These are phyloP conservation scores for Penicillium sp. DNA, from an alignment of 2,329 filamentous ascomycete genomes.

Conservation along the genomic window DNA sequence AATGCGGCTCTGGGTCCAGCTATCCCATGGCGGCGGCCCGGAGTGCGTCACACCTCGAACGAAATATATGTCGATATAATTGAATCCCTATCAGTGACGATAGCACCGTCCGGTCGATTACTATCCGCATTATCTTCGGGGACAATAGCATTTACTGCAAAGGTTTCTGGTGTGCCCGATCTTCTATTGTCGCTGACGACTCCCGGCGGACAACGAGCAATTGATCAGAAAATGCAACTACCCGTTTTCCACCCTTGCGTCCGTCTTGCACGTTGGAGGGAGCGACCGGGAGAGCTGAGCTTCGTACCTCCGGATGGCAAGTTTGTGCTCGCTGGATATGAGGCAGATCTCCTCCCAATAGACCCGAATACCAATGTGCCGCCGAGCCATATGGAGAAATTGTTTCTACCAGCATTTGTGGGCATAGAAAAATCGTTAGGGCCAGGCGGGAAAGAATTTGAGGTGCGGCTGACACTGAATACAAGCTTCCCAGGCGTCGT, in stretches of 20 bases:
- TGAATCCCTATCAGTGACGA: conserved; percentile 79
- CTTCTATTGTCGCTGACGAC: conserved; percentile 76
- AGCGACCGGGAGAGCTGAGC: conserved; percentile 84
- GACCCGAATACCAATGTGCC: conserved; percentile 55
- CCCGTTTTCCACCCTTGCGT: conserved; percentile 97
- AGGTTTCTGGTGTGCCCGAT: conserved; percentile 91
- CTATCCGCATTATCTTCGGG: conserved; percentile 85
- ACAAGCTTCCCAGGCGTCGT: conserved; percentile 58
- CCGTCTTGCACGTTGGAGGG: conserved; percentile 81
- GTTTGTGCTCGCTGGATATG: conserved; percentile 90
- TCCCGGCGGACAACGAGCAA: conserved; percentile 73
- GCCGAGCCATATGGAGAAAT: conserved; percentile 53
- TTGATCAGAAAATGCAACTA: conserved; percentile 72
- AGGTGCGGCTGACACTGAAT: conserved; percentile 72
- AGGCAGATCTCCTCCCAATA: conserved; percentile 81
- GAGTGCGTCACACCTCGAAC: conserved; percentile 93
- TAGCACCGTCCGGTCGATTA: conserved; percentile 84
- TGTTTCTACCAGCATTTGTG: conserved; percentile 77
- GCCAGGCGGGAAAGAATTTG: conserved; percentile 73
- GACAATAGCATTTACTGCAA: conserved; percentile 89
- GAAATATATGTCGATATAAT: conserved; percentile 96
- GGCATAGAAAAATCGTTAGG: conserved; percentile 81
- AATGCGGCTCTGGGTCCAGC: conserved; percentile 42
- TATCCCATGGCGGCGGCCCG: conserved; percentile 85
- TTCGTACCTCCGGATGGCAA: conserved; percentile 93